phyloP scores from a whole-genome alignment of 495 filamentous ascomycete genomes.

The Xylaria flabelliformis region DNA sequence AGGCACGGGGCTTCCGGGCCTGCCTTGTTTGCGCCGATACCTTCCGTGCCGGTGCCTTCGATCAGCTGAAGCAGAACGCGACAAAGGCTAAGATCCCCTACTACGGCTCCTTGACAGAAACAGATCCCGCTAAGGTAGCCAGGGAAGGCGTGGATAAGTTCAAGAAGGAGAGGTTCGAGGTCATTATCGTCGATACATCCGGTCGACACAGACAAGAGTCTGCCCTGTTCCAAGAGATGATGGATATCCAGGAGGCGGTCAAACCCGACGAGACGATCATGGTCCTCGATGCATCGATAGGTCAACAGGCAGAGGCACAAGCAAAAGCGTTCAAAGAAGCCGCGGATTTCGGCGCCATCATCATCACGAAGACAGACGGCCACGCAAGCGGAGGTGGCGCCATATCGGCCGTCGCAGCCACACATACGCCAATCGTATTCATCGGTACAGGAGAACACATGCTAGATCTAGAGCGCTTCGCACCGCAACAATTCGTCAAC shows the following conservation, averaged over 20 bases:
- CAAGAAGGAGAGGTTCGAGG: slow-evolving; percentile 97
- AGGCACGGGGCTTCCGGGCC: slow-evolving; percentile 89
- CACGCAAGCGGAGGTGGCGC: slow-evolving; percentile 94
- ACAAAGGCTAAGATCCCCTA: slow-evolving; percentile 99
- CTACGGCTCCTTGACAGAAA: slow-evolving; percentile 94
- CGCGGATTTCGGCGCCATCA: slow-evolving; percentile 97
- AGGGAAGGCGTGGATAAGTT: slow-evolving; percentile 97
- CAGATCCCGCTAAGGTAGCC: slow-evolving; percentile 91
- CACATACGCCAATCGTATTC: slow-evolving; percentile 95
- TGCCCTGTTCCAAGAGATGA: slow-evolving; percentile 96
- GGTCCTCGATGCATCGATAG: slow-evolving; percentile 95
- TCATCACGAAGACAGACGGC: slow-evolving; percentile 98
- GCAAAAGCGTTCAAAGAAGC: slow-evolving; percentile 97
- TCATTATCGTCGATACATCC: slow-evolving; percentile 98
- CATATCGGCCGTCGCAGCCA: slow-evolving; percentile 97
- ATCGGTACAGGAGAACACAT: slow-evolving; percentile 97
- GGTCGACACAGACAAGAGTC: slow-evolving; percentile 94
- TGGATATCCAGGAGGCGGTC: slow-evolving; percentile 91
- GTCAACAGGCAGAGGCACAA: slow-evolving; percentile 93
- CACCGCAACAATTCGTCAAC: slow-evolving; percentile 85
- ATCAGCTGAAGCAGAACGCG: slow-evolving; percentile 98
- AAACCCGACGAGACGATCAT: slow-evolving; percentile 97
- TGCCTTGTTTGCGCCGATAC: slow-evolving; percentile 98
- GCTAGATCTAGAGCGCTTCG: slow-evolving; percentile 92
- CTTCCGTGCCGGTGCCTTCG: slow-evolving; percentile 97